Conservation (phyloP, 106 monocot genomes). For the Acanthochlamys bracteata region DNA sequence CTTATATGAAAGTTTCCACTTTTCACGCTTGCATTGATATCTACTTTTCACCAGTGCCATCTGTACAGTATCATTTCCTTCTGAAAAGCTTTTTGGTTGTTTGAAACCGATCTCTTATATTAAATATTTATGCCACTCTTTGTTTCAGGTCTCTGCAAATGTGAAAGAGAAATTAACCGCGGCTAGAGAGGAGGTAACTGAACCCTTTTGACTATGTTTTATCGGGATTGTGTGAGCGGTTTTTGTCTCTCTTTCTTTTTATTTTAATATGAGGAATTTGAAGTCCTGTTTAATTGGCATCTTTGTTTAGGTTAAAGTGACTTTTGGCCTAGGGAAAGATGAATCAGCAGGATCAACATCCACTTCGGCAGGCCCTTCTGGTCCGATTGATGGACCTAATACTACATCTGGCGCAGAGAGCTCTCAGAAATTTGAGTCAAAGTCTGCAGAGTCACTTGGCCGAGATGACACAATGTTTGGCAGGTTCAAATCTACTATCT, state of each 20-base stretch:
- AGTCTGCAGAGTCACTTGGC: conserved; percentile 27
- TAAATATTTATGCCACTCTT: background rate
- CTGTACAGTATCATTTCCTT: background rate
- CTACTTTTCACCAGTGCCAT: too few species aligned
- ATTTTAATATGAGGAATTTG: background rate
- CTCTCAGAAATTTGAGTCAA: conserved; percentile 17
- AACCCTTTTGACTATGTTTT: background rate
- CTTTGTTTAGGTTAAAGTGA: conserved; percentile 55
- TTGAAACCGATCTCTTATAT: background rate
- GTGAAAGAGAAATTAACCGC: conserved; percentile 54
- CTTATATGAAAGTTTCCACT: too few species aligned
- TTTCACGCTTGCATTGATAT: too few species aligned
- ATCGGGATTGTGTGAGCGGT: too few species aligned
- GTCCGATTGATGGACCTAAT: conserved; percentile 16
- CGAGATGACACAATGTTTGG: conserved; percentile 37
- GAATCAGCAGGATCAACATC: conserved; percentile 22
- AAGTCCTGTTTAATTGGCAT: conserved; percentile 4
- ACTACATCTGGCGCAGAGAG: conserved; percentile 19
- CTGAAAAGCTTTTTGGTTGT: background rate
- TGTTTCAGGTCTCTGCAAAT: conserved; percentile 45
- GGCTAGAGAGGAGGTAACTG: conserved; percentile 63
- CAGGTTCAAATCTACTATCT: conserved; percentile 47
- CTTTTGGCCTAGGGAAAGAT: conserved; percentile 57
- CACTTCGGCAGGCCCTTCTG: conserved; percentile 15
- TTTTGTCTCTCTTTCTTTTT: too few species aligned